Conservation (phyloP, 768 basidiomycete species). For the Russula virescens region DNA sequence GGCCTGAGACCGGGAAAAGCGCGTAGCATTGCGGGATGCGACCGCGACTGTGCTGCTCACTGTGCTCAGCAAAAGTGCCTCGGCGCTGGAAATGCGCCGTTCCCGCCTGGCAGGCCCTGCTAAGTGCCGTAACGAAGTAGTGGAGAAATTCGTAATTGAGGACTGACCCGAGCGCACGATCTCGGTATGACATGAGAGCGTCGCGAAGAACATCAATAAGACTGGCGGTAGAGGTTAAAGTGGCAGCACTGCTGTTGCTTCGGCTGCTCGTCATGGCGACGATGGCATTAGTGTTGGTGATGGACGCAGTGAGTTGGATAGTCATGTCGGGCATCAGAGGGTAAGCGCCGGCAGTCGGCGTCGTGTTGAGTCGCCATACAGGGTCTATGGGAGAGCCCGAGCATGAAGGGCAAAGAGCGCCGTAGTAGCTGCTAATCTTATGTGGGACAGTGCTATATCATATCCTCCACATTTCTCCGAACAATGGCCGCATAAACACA, state of each 20-base stretch:
- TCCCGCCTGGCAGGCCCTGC: too few species aligned
- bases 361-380: too few species aligned
- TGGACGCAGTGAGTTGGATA: too few species aligned
- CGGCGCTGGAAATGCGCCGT: conserved; percentile 3
- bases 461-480: too few species aligned
- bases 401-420: conserved; percentile 21
- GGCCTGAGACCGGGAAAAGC: conserved; percentile 13
- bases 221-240: background rate
- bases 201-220: too few species aligned
- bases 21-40: conserved; percentile 18
- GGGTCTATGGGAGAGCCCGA: conserved; percentile 13
- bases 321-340: too few species aligned
- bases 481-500: too few species aligned
- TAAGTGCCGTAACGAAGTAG: conserved; percentile 28
- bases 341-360: too few species aligned
- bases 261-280: too few species aligned
- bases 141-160: conserved; percentile 32
- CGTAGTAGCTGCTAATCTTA: conserved; percentile 28
- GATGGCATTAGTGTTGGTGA: too few species aligned
- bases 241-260: background rate
- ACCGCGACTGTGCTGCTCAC: conserved; percentile 1
- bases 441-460: conserved; percentile 30
- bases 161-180: conserved; percentile 34
- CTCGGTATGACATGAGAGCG: conserved; percentile 35
- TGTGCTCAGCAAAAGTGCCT: conserved; percentile 3